phyloP scores from a whole-genome alignment of 2,329 filamentous ascomycete species.

The Diplodia scrobiculata region DNA sequence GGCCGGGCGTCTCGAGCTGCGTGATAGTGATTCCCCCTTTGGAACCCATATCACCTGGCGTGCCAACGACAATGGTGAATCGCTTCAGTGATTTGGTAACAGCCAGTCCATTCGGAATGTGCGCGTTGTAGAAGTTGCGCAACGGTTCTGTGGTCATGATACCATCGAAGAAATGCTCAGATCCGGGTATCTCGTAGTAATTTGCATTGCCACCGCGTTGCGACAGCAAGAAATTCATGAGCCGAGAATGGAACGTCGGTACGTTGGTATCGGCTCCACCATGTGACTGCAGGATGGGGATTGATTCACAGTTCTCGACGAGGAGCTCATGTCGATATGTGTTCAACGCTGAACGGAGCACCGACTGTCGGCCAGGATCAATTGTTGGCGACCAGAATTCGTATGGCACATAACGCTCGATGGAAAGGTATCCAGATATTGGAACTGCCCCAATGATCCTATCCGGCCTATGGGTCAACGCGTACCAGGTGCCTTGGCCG shows the following conservation, averaged over 20 bases:
- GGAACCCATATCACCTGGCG: conserved; percentile 56
- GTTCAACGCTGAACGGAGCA: conserved; percentile 54
- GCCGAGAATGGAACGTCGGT: conserved; percentile 59
- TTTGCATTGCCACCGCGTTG: conserved; percentile 48
- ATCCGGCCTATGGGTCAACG: conserved; percentile 59
- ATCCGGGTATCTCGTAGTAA: conserved; percentile 55
- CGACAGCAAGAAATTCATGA: conserved; percentile 55
- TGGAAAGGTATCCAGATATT: conserved; percentile 62
- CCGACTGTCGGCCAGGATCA: conserved; percentile 54
- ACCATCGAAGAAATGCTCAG: conserved; percentile 58
- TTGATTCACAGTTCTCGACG: conserved; percentile 54
- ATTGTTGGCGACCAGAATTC: conserved; percentile 55
- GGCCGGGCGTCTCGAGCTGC: conserved; percentile 54
- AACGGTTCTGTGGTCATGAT: conserved; percentile 57
- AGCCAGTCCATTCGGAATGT: conserved; percentile 32
- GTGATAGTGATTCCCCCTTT: conserved; percentile 56
- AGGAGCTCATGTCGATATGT: conserved; percentile 60
- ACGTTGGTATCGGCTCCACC: conserved; percentile 61
- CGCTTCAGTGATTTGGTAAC: conserved; percentile 35
- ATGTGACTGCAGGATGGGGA: conserved; percentile 60
- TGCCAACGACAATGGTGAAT: conserved; percentile 56
- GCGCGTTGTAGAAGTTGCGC: conserved; percentile 53
- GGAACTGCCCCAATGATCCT: conserved; percentile 59
- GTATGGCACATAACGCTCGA: conserved; percentile 62
- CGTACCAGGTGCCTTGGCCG: conserved; percentile 62